Base-by-base conservation (phyloP, 345 rosid genomes). In the Arabis alpina region DNA sequence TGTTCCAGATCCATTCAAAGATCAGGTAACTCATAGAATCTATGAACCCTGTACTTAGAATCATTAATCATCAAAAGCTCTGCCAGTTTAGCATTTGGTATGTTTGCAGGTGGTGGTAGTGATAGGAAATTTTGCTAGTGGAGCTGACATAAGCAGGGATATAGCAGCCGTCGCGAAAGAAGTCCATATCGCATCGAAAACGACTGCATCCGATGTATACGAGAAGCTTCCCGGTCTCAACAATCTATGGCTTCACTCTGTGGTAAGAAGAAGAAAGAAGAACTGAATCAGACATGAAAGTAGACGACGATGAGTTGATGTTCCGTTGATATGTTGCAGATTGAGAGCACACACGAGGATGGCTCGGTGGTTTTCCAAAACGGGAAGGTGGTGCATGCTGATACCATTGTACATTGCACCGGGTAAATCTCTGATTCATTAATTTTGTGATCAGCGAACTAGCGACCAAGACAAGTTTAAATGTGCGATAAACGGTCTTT, bases 331-430 rank as follows among this genome's bases (percentile, higher is more conserved):
- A 19, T 36, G 23, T 57, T 19, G 86, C 92, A 93, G 97, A 84
- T 93, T 70, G 81, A 85, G 70, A 68, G 66, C 5, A 85, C 81
- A 12, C 44, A 8, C 23, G 66, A 79, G 74, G 94, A 91, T 80
- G 96, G 98, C 5, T 71, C 80, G 24, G 66, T 87, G 71, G 67
- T 79, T 16, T 89, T 93, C 66, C 64, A 65, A 23, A 87, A 85
- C 25, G 91, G 96, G 69, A 75, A 74, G 54, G 71, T 61, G 36
- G 75, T 84, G 13, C 52, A 27, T 10, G 95, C 96, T 0, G 83
- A 89, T 75, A 71, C 79, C 45, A 86, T 91, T 58, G 70, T 93
- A 45, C 98, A 91, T 55, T 87, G 96, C 85, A 91, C 93, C 0
- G 97, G 40, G 40, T 36, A 36, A 8, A 7, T 36, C 10, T 36